A percentile compares a stretch with the other conserved stretches of the same genome.
Conservation (phyloP, 208 protist genomes). For the Trypanosoma theileri region DNA sequence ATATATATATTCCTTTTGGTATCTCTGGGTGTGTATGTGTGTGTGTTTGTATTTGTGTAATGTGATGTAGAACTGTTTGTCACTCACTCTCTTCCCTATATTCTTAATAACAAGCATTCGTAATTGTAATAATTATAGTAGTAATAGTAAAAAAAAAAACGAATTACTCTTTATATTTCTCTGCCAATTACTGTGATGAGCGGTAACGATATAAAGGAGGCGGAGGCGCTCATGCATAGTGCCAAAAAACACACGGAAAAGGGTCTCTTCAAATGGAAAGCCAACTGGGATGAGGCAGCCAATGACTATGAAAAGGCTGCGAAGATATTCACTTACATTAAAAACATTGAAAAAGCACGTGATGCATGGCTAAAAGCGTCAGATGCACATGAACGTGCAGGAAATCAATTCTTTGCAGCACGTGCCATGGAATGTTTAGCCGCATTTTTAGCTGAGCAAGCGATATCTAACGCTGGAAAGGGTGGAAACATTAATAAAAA, state of each 20-base stretch:
- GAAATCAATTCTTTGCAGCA: conserved; percentile 49
- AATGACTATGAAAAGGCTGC: conserved; percentile 72
- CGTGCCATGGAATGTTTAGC: conserved; percentile 50
- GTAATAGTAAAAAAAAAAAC: neutral
- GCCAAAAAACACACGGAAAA: conserved; percentile 61
- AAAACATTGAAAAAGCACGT: conserved; percentile 36
- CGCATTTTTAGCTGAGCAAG: conserved; percentile 27
- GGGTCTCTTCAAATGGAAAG: conserved; percentile 46
- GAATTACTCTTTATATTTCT: neutral
- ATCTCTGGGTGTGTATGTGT: neutral
- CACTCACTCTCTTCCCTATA: too few relatives aligned
- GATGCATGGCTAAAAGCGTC: conserved; percentile 48
- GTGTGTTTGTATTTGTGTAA: too few relatives aligned
- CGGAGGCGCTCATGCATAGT: conserved; percentile 49
- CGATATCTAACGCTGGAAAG: too few relatives aligned
- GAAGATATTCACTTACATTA: conserved; percentile 58
- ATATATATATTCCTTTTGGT: neutral
- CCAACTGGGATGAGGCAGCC: conserved; percentile 60
- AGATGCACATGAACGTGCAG: conserved; percentile 46
- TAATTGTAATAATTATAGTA: neutral
- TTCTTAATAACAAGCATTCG: too few relatives aligned
- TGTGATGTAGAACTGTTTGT: too few relatives aligned
- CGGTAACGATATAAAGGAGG: conserved; percentile 29
- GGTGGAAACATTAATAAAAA: neutral
- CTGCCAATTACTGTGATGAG: neutral